Base-by-base conservation (phyloP, 352 stramenopile species). In the Phytophthora pini region DNA sequence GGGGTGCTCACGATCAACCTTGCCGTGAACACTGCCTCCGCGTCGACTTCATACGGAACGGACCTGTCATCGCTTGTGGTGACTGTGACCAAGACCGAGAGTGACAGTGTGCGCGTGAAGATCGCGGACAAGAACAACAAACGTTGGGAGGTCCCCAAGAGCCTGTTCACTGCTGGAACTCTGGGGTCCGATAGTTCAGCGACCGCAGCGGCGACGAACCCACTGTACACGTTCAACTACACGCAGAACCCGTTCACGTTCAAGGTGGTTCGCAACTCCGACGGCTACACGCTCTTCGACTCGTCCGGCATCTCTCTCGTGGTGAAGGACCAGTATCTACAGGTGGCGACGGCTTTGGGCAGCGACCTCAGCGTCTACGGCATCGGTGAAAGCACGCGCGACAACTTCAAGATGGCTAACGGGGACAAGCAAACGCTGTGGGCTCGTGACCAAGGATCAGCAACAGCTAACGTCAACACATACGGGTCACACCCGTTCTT, bases 401-500 rank as follows among this genome's bases (percentile, higher is more conserved):
- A 76, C 31, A 71, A 73, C 53, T 72, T 82, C 49, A 65, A 60
- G 47, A 72, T 82, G 63, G 51, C 58, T n/a, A 55, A 61, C 32
- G 79, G 76, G 10, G 77, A 90, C 36, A 81, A 83, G 51, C 70
- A 85, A 56, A 89, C 80, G 5, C 57, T 87, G 17, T 85, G 70
- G 67, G 71, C 75, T 12, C 72, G 78, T 1, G 80, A 89, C 46
- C 69, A 81, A 26, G 29, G 43, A 22, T 79, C 78, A 0, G 56
- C 66, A 0, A 57, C 24, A 1, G 8, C 49, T n/a, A 74, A 68
- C 26, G 76, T 77, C 0, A 92, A 92, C 68, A 66, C 80, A 20
- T 92, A 92, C 53, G 83, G 79, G 41, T 79, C 76, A 0, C 79
- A 88, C 31, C 83, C 83, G 31, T 87, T 88, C 60, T 89, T 82